A percentile compares a stretch with the other conserved stretches of the same genome.
These are phyloP conservation scores for Sonneratia alba DNA, from an alignment of 345 rosid species.

Conservation along the genomic window DNA sequence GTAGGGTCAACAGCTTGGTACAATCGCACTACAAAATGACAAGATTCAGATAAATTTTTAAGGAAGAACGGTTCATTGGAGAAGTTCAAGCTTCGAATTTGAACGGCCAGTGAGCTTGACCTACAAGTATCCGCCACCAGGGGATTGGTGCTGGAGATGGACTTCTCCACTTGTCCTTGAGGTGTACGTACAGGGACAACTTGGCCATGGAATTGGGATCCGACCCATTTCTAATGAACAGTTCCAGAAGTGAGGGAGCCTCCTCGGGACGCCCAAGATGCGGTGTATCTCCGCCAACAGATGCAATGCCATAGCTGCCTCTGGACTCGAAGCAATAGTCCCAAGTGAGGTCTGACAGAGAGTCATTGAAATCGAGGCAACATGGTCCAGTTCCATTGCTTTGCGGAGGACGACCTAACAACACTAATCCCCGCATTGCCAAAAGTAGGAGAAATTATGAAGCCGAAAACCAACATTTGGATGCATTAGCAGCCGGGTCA, in stretches of 20 bases:
- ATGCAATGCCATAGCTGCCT: constrained; percentile 75
- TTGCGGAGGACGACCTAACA: neutral
- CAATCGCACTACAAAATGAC: no score
- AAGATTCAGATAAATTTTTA: neutral
- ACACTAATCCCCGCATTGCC: neutral
- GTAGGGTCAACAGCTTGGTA: no score
- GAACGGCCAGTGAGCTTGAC: neutral
- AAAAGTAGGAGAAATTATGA: neutral
- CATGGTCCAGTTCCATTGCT: neutral
- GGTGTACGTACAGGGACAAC: constrained; percentile 87
- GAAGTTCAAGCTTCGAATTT: neutral
- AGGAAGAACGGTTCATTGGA: neutral
- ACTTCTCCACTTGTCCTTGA: constrained; percentile 81
- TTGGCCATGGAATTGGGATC: constrained; percentile 69
- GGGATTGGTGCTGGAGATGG: constrained; percentile 52
- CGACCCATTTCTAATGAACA: constrained; percentile 55
- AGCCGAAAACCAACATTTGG: neutral
- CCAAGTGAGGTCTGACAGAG: neutral
- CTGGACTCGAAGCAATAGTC: constrained; percentile 17
- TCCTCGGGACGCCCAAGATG: constrained; percentile 49
- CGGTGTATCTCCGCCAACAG: constrained; percentile 61
- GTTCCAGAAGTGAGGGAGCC: constrained; percentile 75
- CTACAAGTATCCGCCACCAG: constrained; percentile 74
- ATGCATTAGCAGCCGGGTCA: neutral
- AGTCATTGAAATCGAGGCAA: neutral